Base-by-base conservation (phyloP, 1,284 basidiomycete species). In the Cutaneotrichosporon sp. region DNA sequence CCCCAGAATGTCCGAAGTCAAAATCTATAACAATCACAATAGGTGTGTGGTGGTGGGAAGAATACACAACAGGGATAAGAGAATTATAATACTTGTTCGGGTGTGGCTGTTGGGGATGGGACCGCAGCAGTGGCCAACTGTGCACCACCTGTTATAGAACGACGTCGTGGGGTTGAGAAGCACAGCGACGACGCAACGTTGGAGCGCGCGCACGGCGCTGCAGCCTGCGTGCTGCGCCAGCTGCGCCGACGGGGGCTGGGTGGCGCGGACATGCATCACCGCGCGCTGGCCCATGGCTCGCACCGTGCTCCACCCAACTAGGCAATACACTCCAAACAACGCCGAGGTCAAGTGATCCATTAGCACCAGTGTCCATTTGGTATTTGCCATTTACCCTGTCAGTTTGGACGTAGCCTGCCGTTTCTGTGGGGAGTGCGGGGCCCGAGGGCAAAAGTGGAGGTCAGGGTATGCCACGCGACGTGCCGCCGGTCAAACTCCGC, bases 201-300 rank as follows among this genome's bases (percentile, higher is more conserved):
- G 13, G 46, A 38, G 18, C 26, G 46, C 17, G n/a, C n/a, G n/a
- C n/a, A 9, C 21, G 23, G 14, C 33, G 23, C n/a, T 21, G 22
- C 14, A 38, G 14, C 15, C 8, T 37, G 37, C 9, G 23, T 49
- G 47, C 30, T 39, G 33, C 34, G 33, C n/a, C n/a, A n/a, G n/a
- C n/a, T n/a, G 14, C 21, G 23, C 10, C 33, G 23, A 23, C 20
- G 22, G 21, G 26, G 14, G 22, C 8, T 37, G 37, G n/a, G 23
- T 49, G 47, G 39, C 47, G 33, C 34, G 33, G 37, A 33, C n/a
- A 50, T 45, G n/a, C 43, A 45, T 45, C n/a, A 35, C 43, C 43
- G 43, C 26, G n/a, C n/a, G n/a, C n/a, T n/a, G n/a, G n/a, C n/a
- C n/a, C n/a, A n/a, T n/a, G n/a, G n/a, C n/a, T n/a, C n/a, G n/a